Evolutionary conservation across 768 basidiomycete genomes (phyloP).

Genomic region (Suillus paluster): DNA sequence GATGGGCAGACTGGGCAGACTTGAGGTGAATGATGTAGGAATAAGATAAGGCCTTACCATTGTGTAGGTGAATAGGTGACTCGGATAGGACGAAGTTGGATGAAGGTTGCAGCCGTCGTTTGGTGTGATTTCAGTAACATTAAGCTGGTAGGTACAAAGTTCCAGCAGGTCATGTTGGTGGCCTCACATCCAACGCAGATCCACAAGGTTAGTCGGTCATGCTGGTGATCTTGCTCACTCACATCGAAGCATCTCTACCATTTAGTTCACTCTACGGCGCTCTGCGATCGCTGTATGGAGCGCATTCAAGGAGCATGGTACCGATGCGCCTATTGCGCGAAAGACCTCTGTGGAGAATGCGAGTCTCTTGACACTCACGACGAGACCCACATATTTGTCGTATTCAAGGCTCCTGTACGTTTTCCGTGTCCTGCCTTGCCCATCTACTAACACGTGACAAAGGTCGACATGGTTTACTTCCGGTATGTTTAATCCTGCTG

Average conservation of each 20-base stretch:
- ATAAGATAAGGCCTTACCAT: background rate
- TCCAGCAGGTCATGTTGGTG: conserved; percentile 60
- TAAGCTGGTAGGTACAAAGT: conserved; percentile 59
- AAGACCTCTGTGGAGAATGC: conserved; percentile 87
- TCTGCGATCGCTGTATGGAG: conserved; percentile 88
- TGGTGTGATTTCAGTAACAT: conserved; percentile 13
- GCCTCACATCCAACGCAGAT: conserved; percentile 40
- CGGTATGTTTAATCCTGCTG: conserved; percentile 47
- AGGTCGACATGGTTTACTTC: conserved; percentile 79
- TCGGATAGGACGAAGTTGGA: background rate
- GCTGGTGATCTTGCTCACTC: background rate
- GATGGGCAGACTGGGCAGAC: conserved; percentile 69
- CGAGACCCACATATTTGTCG: conserved; percentile 80
- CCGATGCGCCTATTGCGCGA: conserved; percentile 85
- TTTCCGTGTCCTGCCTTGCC: background rate
- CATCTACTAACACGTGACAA: conserved; percentile 6
- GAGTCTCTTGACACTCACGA: conserved; percentile 84
- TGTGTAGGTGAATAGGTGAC: too few relatives aligned
- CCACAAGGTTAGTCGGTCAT: conserved; percentile 55
- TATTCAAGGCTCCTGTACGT: conserved; percentile 82
- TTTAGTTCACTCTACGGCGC: conserved; percentile 65
- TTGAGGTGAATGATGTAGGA: background rate
- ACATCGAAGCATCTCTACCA: conserved; percentile 51
- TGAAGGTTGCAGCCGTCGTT: background rate
- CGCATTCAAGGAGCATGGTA: conserved; percentile 89